Evolutionary conservation across 73 alveolate species (phyloP).

Genomic region (Tetrahymena borealis): DNA sequence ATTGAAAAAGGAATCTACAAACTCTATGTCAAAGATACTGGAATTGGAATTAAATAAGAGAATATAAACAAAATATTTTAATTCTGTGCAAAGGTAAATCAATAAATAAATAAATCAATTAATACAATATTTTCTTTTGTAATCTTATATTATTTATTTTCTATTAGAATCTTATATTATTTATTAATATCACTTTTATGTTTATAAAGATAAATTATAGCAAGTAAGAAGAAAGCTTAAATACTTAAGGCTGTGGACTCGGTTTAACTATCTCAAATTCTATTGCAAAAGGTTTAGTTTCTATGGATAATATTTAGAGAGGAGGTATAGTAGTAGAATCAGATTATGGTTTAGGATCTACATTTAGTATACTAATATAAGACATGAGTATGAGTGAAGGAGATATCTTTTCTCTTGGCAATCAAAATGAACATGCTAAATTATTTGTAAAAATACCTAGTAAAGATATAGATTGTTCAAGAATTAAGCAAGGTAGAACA

Average conservation of each 20-base stretch:
- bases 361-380: not conserved
- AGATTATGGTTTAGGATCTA: not conserved
- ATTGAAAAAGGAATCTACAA: not conserved
- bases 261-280: not conserved
- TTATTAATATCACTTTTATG: too few species aligned
- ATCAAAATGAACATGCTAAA: too few species aligned
- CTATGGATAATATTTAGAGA: not conserved
- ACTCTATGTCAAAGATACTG: not conserved
- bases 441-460: too few species aligned
- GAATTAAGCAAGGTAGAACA: too few species aligned
- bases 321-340: not conserved
- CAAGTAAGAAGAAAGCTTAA: not conserved
- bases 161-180: not conserved
- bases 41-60: not conserved
- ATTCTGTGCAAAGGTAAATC: not conserved
- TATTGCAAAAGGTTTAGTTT: not conserved
- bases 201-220: not conserved
- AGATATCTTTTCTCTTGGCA: too few species aligned
- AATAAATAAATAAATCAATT: not conserved
- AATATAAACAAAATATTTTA: not conserved
- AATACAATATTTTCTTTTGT: not conserved
- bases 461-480: too few species aligned
- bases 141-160: not conserved
- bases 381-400: too few species aligned
- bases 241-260: not conserved